Percentiles rank a stretch among this genome's conserved stretches.
Conservation (phyloP, 768 basidiomycete genomes). For the Auricularia heimuer region DNA sequence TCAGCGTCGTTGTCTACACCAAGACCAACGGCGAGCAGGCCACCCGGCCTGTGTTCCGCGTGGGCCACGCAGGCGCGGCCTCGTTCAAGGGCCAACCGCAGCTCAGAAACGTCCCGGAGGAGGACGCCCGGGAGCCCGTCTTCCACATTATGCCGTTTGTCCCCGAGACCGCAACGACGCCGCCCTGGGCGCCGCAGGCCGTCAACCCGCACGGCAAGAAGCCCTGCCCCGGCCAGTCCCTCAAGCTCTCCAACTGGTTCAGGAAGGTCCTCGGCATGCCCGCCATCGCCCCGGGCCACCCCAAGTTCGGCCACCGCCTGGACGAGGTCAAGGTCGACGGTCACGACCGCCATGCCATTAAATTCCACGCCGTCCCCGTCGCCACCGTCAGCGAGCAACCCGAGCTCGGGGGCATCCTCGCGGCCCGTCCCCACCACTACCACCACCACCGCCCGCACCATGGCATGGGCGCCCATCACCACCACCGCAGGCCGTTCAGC, state of each 20-base stretch:
- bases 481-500: constrained; percentile 33
- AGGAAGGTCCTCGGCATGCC: constrained; percentile 46
- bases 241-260: constrained; percentile 45
- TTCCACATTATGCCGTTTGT: background rate
- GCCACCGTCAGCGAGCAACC: constrained; percentile 17
- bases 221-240: constrained; percentile 33
- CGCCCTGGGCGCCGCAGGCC: background rate
- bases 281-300: constrained; percentile 26
- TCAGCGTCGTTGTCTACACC: background rate
- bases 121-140: background rate
- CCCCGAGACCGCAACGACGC: background rate
- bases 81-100: background rate
- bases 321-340: constrained; percentile 11
- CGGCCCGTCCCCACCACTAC: constrained; percentile 12
- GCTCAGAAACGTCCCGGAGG: background rate
- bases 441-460: constrained; percentile 19
- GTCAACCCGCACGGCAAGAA: background rate
- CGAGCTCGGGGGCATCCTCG: constrained; percentile 9
- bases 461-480: constrained; percentile 17
- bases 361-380: constrained; percentile 18
- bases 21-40: background rate
- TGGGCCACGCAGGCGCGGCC: background rate
- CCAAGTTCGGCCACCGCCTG: constrained; percentile 4
- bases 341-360: constrained; percentile 5
- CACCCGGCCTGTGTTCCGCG: background rate